phyloP scores from a whole-genome alignment of 345 rosid genomes.

The Garcia nutans region DNA sequence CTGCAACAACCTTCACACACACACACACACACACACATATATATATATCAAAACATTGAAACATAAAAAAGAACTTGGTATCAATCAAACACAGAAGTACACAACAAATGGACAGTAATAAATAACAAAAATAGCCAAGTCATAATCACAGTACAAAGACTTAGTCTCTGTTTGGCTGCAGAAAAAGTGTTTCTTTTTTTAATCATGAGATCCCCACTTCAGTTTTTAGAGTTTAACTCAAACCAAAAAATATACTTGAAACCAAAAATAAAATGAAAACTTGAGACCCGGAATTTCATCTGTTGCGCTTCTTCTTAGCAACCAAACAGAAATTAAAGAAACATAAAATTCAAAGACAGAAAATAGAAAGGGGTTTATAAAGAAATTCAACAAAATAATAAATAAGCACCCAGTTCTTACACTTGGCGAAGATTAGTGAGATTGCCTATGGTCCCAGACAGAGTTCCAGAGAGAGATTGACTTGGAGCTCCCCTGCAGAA shows the following conservation, averaged over 20 bases:
- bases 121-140: neutral
- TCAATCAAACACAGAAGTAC: neutral
- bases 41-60: conserved; percentile 16
- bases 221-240: neutral
- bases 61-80: conserved; percentile 3
- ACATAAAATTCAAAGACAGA: conserved; percentile 15
- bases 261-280: neutral
- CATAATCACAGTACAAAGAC: neutral
- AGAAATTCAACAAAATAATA: neutral
- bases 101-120: neutral
- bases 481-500: conserved; percentile 83
- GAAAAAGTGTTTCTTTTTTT: neutral
- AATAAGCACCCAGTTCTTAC: conserved; percentile 40
- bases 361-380: neutral
- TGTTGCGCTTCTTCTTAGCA: neutral
- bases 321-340: conserved; percentile 2
- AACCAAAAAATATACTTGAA: neutral
- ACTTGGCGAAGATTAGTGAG: conserved; percentile 92
- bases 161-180: neutral
- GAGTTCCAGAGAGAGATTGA: conserved; percentile 82
- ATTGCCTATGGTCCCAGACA: conserved; percentile 67
- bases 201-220: neutral
- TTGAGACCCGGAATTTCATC: neutral
- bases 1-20: conserved; percentile 77
- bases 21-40: too few relatives aligned